Evolutionary conservation across 139 green algal genomes (phyloP), one percentile per base, ranked within the genome.

Genomic region (Chlorella sp.): DNA sequence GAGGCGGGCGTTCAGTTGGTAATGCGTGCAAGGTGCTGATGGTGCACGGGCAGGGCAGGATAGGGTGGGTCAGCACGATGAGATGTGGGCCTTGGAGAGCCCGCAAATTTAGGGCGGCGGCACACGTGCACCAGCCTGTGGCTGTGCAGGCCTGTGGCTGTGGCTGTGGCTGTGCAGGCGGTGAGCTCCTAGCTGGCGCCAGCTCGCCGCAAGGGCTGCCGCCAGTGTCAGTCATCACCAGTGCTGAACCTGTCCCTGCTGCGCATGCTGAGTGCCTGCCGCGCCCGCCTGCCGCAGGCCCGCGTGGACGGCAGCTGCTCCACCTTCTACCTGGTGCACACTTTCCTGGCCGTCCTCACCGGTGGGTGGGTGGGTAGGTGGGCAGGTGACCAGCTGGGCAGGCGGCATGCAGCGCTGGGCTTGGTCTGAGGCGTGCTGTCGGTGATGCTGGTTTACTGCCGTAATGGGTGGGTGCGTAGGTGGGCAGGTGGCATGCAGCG

Each of bases 301-400:
- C 94, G 97, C 19, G 97, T 99, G 83, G 97, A 99, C 90, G 95
- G 94, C 76, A 96, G 91, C 89, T 94, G 97, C 73, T 95, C 91
- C 53, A 99, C 97, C 34, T 99, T 99, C 91, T 91, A 98, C 87
- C 94, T 99, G 91, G 97, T 99, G 83, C 97, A 99, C 93, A 95
- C 91, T n/a, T 96, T 95, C 92, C 94, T 99, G 76, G 96, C 93
- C 48, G 96, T 97, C 92, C 91, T 98, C 68, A 99, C 97, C 0
- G 91, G 95, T 97, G 77, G 83, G 91, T 28, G 14, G 66, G 36
- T 21, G 64, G 61, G 53, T 12, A 26, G 18, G 64, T 28, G 64
- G 64, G 64, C 22, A 14, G 2, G 19, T 28, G 79, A 15, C 57
- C 7, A 18, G 79, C 26, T 16, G 71, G 11, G 73, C n/a, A 40